Conservation (phyloP, 2,329 filamentous ascomycete genomes). For the Plectosphaerella cucumerina region DNA sequence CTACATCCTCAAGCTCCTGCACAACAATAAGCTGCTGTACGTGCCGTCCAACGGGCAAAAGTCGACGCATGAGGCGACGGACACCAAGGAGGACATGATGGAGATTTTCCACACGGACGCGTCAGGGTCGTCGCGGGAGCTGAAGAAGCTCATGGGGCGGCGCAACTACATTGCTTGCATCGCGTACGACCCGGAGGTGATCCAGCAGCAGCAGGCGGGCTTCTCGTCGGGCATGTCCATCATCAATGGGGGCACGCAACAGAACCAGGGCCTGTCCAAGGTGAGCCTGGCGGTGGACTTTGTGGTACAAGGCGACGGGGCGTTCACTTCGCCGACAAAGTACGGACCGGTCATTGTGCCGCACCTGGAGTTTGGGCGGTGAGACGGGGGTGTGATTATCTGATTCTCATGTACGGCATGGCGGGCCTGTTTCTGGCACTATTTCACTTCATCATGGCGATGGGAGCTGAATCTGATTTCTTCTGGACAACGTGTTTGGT, state of each 20-base stretch:
- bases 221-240: constrained; percentile 32
- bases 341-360: constrained; percentile 96
- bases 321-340: constrained; percentile 80
- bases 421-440: background rate
- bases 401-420: background rate
- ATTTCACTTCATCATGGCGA: background rate
- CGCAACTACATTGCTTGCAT: constrained; percentile 91
- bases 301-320: constrained; percentile 88
- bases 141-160: constrained; percentile 88
- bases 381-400: constrained; percentile 12
- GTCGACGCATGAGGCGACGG: constrained; percentile 68
- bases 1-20: constrained; percentile 91
- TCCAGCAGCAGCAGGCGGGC: constrained; percentile 33
- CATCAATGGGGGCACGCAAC: constrained; percentile 21
- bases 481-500: no score
- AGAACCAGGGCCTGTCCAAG: constrained; percentile 50
- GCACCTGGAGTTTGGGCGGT: constrained; percentile 71
- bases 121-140: constrained; percentile 73
- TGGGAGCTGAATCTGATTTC: background rate
- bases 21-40: constrained; percentile 90
- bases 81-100: constrained; percentile 99
- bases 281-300: constrained; percentile 92
- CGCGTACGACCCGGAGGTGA: constrained; percentile 85
- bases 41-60: constrained; percentile 82
- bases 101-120: constrained; percentile 97